Base-by-base conservation (phyloP, 2,329 filamentous ascomycete genomes). In the Fonsecaea nubica region DNA sequence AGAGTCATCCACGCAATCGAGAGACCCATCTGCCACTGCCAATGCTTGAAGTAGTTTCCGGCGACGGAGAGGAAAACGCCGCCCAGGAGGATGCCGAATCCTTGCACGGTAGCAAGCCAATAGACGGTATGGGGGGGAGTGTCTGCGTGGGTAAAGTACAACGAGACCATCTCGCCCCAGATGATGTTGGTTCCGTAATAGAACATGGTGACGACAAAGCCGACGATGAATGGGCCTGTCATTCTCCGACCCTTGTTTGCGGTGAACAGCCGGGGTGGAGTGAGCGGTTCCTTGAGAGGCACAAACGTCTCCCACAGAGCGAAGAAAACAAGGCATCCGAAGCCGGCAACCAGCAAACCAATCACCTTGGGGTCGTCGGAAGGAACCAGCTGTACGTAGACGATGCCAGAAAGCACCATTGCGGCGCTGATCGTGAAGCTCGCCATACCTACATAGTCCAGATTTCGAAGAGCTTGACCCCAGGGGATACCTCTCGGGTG, bases 131-230 rank as follows among this genome's bases (percentile, higher is more conserved):
- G 57, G 21, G 35, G 38, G n/a, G 35, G 57, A 30, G 35, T 38
- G 35, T 9, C 35, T 9, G 12, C 9, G 35, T 9, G 8, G 35
- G 35, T 38, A 13, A 38, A 38, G 21, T 59, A 59, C 12, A 59
- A 45, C 12, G 45, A 25, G 35, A 42, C 45, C 35, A 45, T 59
- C 36, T 59, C 35, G 9, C 35, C 35, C 35, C 35, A 45, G 36
- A 25, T 75, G 52, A 83, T 78, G 65, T 80, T 82, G 45, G 77
- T 78, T 36, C 77, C 77, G 72, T 83, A 84, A 73, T 84, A 84
- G 71, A 84, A 83, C 82, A 84, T 84, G 62, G 79, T 84, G 25
- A 83, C 77, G 48, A 84, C 78, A 50, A 79, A 79, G 0, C 78
- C 76, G 3, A 78, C 79, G 25, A 83, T 75, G 52, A 80, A 82